Conservation (phyloP, 352 stramenopile genomes). For the Globisporangium acanthophoron region DNA sequence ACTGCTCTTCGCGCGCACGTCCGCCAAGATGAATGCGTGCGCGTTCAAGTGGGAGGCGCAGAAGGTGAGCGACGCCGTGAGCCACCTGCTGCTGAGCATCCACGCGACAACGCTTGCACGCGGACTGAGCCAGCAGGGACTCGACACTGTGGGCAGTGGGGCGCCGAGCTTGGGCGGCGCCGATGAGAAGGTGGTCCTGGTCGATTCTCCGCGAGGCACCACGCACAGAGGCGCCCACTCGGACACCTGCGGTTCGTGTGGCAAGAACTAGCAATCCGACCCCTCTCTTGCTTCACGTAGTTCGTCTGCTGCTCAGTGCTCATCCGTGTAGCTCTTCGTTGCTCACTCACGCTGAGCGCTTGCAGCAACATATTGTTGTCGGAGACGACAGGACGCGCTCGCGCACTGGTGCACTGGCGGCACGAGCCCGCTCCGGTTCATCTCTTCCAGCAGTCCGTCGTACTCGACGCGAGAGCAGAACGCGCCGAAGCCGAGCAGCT, state of each 20-base stretch:
- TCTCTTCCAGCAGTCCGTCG: slow-evolving; percentile 35
- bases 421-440: slow-evolving; percentile 37
- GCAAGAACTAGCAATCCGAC: slow-evolving; percentile 8
- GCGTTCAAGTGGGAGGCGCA: slow-evolving; percentile 60
- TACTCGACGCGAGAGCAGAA: slow-evolving; percentile 41
- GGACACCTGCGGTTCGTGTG: slow-evolving; percentile 11
- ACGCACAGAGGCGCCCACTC: not conserved
- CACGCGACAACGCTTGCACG: slow-evolving; percentile 38
- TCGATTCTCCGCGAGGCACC: not conserved
- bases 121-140: slow-evolving; percentile 4
- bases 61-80: slow-evolving; percentile 44
- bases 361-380: slow-evolving; percentile 7
- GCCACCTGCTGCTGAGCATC: slow-evolving; percentile 52
- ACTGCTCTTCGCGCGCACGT: slow-evolving; percentile 58
- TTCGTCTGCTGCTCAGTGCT: not conserved
- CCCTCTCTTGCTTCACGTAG: not conserved
- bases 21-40: slow-evolving; percentile 51
- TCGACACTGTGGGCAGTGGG: not conserved
- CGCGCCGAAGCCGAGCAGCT: slow-evolving; percentile 23
- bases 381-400: slow-evolving; percentile 19
- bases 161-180: not conserved
- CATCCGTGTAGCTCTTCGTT: not conserved
- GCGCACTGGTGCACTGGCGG: slow-evolving; percentile 34
- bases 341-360: not conserved
- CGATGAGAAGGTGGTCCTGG: slow-evolving; percentile 11